Evolutionary conservation across 192 early-diverging fungal species (phyloP), one percentile per base, ranked within the genome.

Genomic region (Umbelopsis sp.): DNA sequence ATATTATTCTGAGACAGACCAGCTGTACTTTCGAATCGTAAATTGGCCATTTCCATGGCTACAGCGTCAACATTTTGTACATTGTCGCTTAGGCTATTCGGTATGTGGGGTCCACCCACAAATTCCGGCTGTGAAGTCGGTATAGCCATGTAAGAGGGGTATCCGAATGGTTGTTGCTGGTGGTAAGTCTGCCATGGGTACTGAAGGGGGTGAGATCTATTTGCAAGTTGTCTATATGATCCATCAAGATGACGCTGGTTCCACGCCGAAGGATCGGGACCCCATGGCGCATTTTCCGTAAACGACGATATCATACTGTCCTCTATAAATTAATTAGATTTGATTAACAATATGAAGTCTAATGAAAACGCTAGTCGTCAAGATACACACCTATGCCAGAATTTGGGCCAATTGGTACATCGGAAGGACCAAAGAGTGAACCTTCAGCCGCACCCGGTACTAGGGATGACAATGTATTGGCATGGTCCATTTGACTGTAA

Each of bases 1-100:
- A 35, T 18, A 18, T 61, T 12, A 33, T 33, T 35, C 25, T 11
- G 55, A n/a, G 55, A 30, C 55, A 61, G 55, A 35, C 55, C 55
- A 16, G 55, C 55, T 61, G 55, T 35, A 16, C 55, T 30, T 30
- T 61, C 55, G 25, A 61, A 61, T 61, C 55, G 55, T 12, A 61
- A 61, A 18, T 25, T 16, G 25, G 55, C 21, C 55, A 61, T 61
- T 25, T 25, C 21, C 16, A 15, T 30, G 1, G 55, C 12, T n/a
- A 61, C 27, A 30, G 55, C 11, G 30, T 61, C 33, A 35, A 61
- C 18, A 16, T 11, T 61, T 35, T 61, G 27, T 16, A 61, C 55
- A 61, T 61, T 30, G 16, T 61, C 27, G 16, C 27, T 4, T 27
- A 25, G 33, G 16, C n/a, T 61, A 35, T 33, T 25, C 4, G 27